Evolutionary conservation across 305 asterid species (phyloP).

Genomic region (Solanum hybrid): DNA sequence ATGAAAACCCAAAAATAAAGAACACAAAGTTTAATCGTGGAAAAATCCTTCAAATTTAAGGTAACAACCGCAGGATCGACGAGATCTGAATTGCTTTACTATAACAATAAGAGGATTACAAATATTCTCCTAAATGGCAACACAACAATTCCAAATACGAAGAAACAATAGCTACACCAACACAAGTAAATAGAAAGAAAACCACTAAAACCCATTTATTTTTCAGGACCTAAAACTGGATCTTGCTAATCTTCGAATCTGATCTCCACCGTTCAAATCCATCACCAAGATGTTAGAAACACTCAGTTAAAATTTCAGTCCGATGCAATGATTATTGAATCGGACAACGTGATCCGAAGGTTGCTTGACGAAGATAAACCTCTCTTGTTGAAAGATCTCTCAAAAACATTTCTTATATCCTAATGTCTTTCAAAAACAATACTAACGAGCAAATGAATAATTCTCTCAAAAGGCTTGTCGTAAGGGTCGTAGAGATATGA

Average conservation of each 20-base stretch:
- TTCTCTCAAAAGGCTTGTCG: background rate
- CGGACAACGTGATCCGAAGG: background rate
- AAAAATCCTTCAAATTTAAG: no score
- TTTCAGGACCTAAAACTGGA: background rate
- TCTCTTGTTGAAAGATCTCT: background rate
- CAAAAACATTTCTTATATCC: background rate
- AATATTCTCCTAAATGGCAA: background rate
- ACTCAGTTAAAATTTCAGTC: no score
- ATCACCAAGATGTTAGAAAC: background rate
- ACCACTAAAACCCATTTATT: background rate
- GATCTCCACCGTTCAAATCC: background rate
- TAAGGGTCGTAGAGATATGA: background rate
- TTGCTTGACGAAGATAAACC: background rate
- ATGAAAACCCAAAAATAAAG: background rate
- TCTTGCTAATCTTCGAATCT: background rate
- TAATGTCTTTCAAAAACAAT: background rate
- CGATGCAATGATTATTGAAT: no score
- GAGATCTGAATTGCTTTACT: no score
- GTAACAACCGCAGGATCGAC: background rate
- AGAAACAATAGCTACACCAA: background rate
- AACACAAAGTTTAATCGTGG: no score
- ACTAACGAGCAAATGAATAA: background rate
- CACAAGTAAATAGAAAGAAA: background rate
- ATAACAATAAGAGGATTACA: background rate
- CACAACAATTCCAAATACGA: background rate